Evolutionary conservation across 768 basidiomycete species (phyloP), one percentile per base, ranked within the genome.

Genomic region (Tulasnella sp.): DNA sequence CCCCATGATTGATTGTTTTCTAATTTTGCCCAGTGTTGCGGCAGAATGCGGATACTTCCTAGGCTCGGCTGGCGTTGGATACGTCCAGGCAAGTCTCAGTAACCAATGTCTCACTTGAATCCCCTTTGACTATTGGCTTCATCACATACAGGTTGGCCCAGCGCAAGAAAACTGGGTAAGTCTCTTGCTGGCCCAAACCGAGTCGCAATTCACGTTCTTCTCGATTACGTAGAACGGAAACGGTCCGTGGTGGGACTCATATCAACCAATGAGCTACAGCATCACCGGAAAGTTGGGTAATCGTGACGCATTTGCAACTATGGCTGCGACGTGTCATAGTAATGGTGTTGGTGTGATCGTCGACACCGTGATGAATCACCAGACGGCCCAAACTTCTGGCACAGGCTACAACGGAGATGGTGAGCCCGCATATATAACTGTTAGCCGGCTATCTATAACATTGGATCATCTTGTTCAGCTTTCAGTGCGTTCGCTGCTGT

Each of bases 311-410:
- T 64, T 62, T 44, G 43, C 44, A 4, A 27, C 15, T 21, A 64
- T 64, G 63, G 49, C 62, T 11, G 42, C 25, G 5, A 22, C 63
- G 11, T 64, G 63, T 49, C 56, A 62, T 52, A 22, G 41, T 21
- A 46, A 49, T 15, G 55, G 63, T 21, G 54, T 63, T 34, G 43
- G 45, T 34, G 55, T 63, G 34, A 59, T 54, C 42, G 62, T 55
- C 5, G 60, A 49, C 49, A 63, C 66, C 4, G 56, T 67, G 11
- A 64, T 38, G 53, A 67, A 67, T 46, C 66, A 67, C 58, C 67
- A 67, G 66, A 56, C 60, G 12, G 65, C 62, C 25, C 59, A 49
- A 11, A 31, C 31, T 10, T 66, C 53, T 15, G 60, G 66, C 9
- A 65, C 60, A 17, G 66, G 65, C 19, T 27, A 55, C 21, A 63